Evolutionary conservation across 2,329 filamentous ascomycete genomes (phyloP), one percentile per base, ranked within the genome.

Genomic region (Cladosporium sphaerospermum): DNA sequence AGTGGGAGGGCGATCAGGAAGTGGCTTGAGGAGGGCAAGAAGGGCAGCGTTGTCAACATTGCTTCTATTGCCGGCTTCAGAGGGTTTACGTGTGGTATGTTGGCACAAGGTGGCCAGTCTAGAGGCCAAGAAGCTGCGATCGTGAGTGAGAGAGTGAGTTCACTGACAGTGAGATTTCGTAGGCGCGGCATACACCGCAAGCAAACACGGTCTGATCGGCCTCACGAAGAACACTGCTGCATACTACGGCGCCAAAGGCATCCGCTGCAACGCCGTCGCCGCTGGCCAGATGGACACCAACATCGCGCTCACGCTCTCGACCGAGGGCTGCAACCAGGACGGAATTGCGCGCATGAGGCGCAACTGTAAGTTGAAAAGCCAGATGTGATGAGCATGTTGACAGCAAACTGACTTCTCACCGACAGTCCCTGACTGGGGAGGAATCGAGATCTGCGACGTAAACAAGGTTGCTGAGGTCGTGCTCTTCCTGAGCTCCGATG

Each of bases 141-240:
- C 9, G 47, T n/a, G 16, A 51, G 14, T 16, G 14, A 16, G 14
- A 16, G 16, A 14, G 8, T 31, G 11, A 28, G 43, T 37, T 53
- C 33, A 58, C 36, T 5, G 9, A 28, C 8, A 5, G 23, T 28
- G 23, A 4, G 5, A 58, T 2, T 56, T 32, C 54, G 19, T 16
- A 63, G 77, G 77, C 28, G 73, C 70, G 9, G 75, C 77, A 14
- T 80, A 81, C 61, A 79, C 77, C 0, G 71, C 73, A 1, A 74
- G 70, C 64, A 81, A 82, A 66, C 78, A 81, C 58, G 79, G 74
- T 9, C 62, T 82, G 11, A 60, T 79, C 3, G 79, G 76, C 1
- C 64, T 82, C 53, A 80, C 78, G 11, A 78, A 77, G 64, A 83
- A 78, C 65, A 83, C 78, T 11, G 80, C 79, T 2, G 72, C 74